Percentiles rank a stretch among this genome's conserved stretches.
These are phyloP conservation scores for Salix exigua DNA, from an alignment of 345 rosid species.

Conservation along the genomic window DNA sequence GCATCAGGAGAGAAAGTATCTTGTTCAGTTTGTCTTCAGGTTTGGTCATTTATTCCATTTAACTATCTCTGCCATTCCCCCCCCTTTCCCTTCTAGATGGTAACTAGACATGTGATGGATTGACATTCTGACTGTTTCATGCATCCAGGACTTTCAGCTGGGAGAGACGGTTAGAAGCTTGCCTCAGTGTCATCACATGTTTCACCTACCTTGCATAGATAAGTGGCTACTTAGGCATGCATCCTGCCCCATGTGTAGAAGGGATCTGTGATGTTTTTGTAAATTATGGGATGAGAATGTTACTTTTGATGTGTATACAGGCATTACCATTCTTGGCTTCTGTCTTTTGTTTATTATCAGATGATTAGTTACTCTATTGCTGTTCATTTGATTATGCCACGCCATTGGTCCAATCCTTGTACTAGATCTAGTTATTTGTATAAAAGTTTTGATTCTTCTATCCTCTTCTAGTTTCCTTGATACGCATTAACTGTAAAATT, in stretches of 20 bases:
- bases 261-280: slow-evolving; percentile 56
- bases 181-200: slow-evolving; percentile 97
- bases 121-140: slow-evolving; percentile 2
- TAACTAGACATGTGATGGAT: not conserved
- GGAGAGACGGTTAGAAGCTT: slow-evolving; percentile 86
- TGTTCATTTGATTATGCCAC: not conserved
- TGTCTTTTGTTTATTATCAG: slow-evolving; percentile 11
- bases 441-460: slow-evolving; percentile 31
- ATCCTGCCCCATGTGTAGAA: slow-evolving; percentile 96
- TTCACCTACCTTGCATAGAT: slow-evolving; percentile 96
- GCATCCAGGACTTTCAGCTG: slow-evolving; percentile 80
- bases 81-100: not conserved
- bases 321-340: slow-evolving; percentile 10
- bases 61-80: not conserved
- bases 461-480: not conserved
- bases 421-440: slow-evolving; percentile 30
- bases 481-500: not conserved
- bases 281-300: slow-evolving; percentile 18
- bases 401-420: slow-evolving; percentile 10
- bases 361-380: slow-evolving; percentile 11
- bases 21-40: slow-evolving; percentile 99
- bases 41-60: slow-evolving; percentile 7
- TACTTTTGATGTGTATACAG: slow-evolving; percentile 14
- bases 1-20: slow-evolving; percentile 73
- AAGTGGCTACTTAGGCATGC: slow-evolving; percentile 85